Conservation (phyloP, 225 moss, liverwort and hornwort species). For the Bryoerythrophyllum caledonicum region DNA sequence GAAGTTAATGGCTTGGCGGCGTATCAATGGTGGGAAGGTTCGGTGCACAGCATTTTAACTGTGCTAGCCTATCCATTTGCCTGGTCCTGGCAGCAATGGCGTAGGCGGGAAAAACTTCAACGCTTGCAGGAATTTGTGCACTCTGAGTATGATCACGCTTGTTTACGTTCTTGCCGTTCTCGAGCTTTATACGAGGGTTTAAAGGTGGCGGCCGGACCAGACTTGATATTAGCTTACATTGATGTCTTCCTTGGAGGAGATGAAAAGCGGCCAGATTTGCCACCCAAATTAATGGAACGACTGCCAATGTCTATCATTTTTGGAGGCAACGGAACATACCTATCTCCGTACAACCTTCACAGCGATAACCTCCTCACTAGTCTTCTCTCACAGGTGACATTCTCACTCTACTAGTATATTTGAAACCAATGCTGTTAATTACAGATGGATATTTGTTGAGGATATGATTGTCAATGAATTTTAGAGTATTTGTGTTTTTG, state of each 20-base stretch:
- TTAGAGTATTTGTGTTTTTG: background rate
- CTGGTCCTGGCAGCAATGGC: constrained; percentile 98
- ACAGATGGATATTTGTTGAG: background rate
- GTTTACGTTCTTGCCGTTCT: constrained; percentile 90
- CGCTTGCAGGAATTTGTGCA: constrained; percentile 88
- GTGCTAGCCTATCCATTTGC: constrained; percentile 80
- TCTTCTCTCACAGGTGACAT: constrained; percentile 68
- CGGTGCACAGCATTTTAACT: constrained; percentile 86
- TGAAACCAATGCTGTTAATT: background rate
- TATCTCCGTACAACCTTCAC: constrained; percentile 81
- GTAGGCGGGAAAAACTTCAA: constrained; percentile 79
- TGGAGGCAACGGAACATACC: constrained; percentile 83
- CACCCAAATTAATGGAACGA: constrained; percentile 73
- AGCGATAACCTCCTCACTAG: constrained; percentile 93
- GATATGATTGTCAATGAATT: background rate
- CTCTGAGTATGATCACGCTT: constrained; percentile 93
- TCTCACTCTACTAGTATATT: background rate
- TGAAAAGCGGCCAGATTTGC: constrained; percentile 85
- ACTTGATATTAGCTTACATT: constrained; percentile 79
- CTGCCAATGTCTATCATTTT: constrained; percentile 91
- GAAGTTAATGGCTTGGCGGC: constrained; percentile 84
- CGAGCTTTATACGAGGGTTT: constrained; percentile 92
- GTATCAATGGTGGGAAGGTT: constrained; percentile 99
- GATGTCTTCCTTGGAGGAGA: constrained; percentile 97
- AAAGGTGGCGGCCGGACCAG: constrained; percentile 95